These are phyloP conservation scores for Termitomyces bulborhizus DNA, from an alignment of 768 basidiomycete species.

Conservation along the genomic window DNA sequence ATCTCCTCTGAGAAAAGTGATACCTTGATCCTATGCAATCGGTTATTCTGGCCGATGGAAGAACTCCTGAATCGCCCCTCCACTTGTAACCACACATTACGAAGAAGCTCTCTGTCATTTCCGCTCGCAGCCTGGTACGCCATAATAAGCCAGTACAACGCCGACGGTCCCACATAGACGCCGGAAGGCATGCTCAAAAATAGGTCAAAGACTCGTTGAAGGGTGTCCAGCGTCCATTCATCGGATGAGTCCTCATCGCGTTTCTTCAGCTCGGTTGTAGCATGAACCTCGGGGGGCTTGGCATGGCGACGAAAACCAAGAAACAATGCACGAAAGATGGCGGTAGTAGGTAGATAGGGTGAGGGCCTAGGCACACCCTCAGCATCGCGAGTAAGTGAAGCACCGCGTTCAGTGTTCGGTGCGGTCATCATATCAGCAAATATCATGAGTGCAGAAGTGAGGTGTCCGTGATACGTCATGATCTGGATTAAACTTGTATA, in stretches of 20 bases:
- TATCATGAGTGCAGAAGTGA: constrained; percentile 45
- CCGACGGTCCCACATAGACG: constrained; percentile 34
- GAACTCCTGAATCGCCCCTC: constrained; percentile 45
- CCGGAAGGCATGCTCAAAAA: constrained; percentile 54
- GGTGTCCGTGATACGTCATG: constrained; percentile 66
- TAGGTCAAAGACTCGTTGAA: constrained; percentile 50
- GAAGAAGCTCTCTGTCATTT: constrained; percentile 41
- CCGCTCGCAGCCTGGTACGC: constrained; percentile 60
- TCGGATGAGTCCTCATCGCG: not conserved
- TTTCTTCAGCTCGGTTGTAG: not conserved
- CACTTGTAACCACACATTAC: constrained; percentile 50
- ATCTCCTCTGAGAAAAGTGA: constrained; percentile 26
- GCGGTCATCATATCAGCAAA: constrained; percentile 64
- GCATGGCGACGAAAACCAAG: constrained; percentile 68
- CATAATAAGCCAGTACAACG: constrained; percentile 62
- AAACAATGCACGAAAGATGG: constrained; percentile 67
- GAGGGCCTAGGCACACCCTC: constrained; percentile 19
- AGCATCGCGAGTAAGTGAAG: constrained; percentile 21
- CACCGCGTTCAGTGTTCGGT: constrained; percentile 30
- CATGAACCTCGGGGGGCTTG: constrained; percentile 11
- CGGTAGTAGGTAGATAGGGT: constrained; percentile 37
- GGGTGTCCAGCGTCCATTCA: constrained; percentile 52
- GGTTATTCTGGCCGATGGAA: constrained; percentile 37
- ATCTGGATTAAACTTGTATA: constrained; percentile 66
- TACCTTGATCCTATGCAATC: constrained; percentile 34